Percentiles rank a stretch among this genome's conserved stretches.
Conservation (phyloP, 768 basidiomycete genomes). For the Clathrus columnatus region DNA sequence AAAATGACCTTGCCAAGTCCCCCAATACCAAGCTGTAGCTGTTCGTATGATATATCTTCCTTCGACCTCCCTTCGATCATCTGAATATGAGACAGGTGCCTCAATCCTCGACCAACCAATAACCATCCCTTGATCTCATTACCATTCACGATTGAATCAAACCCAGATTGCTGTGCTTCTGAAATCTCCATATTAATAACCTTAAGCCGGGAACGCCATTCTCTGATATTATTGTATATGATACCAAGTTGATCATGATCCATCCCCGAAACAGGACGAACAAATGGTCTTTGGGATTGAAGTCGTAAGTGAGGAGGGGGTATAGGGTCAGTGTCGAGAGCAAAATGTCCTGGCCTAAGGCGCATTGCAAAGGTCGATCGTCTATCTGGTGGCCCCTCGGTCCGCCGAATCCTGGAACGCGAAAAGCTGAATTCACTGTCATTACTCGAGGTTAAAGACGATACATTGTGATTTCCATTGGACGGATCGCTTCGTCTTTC, state of each 20-base stretch:
- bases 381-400: slow-evolving; percentile 1
- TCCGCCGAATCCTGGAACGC: slow-evolving; percentile 2
- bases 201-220: slow-evolving; percentile 63
- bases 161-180: slow-evolving; percentile 56
- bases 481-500: no score
- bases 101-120: slow-evolving; percentile 60
- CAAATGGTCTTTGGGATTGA: slow-evolving; percentile 61
- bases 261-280: slow-evolving; percentile 64
- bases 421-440: not conserved
- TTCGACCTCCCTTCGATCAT: slow-evolving; percentile 74
- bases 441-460: not conserved
- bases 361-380: slow-evolving; percentile 15
- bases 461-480: slow-evolving; percentile 27
- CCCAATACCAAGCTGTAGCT: slow-evolving; percentile 53
- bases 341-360: not conserved
- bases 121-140: slow-evolving; percentile 68
- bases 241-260: slow-evolving; percentile 55
- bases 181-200: slow-evolving; percentile 64
- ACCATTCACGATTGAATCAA: slow-evolving; percentile 67
- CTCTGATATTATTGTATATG: slow-evolving; percentile 61
- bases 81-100: slow-evolving; percentile 52
- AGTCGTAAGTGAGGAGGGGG: slow-evolving; percentile 55
- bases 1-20: slow-evolving; percentile 38
- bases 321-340: slow-evolving; percentile 29
- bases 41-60: slow-evolving; percentile 77